Base-by-base conservation (phyloP, 2,329 filamentous ascomycete genomes). In the Monosporascus sp. region DNA sequence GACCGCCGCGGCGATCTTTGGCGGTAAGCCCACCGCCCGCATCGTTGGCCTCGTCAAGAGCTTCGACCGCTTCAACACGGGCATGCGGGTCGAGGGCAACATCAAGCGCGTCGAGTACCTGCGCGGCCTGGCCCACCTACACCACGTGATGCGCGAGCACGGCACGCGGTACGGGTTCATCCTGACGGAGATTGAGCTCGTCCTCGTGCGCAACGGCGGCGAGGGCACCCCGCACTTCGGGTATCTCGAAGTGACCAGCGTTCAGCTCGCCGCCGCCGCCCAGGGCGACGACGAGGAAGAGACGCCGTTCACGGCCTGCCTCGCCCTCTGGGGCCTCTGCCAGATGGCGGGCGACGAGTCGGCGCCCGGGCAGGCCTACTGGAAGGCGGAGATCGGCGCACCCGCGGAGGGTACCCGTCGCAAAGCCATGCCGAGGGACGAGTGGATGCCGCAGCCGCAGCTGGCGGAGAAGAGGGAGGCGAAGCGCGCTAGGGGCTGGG, bases 151-250 rank as follows among this genome's bases (percentile, higher is more conserved):
- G 90, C 90, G 93, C 70, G 90, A 96, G 73, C 89, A 96, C 73
- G 86, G 86, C 60, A 95, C 90, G 68, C 86, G 93, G 54, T 97
- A 97, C 70, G 93, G 93, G 51, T 97, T 96, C 77, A 93, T 97
- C 70, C 85, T 97, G 66, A 97, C 90, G 1, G 93, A 97, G 73
- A 96, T 96, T 63, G 93, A 97, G 74, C 85, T 97, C 8, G 86
- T 97, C 39, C 85, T 94, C 62, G 90, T 96, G 1, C 89, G 92
- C 64, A 89, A 88, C 60, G 91, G 92, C 50, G 82, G 68, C 61
- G 86, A 79, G 64, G 73, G 78, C 41, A 84, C 85, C 1, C 92
- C 92, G 0, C 85, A 90, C 68, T 97, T 96, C 66, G 92, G 93
- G n/a, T 90, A 86, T 70, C 77, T 97, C 5, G 92, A 97, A 70